Evolutionary conservation across 2,329 filamentous ascomycete genomes (phyloP).

Genomic region (Alternaria triticimaculans): DNA sequence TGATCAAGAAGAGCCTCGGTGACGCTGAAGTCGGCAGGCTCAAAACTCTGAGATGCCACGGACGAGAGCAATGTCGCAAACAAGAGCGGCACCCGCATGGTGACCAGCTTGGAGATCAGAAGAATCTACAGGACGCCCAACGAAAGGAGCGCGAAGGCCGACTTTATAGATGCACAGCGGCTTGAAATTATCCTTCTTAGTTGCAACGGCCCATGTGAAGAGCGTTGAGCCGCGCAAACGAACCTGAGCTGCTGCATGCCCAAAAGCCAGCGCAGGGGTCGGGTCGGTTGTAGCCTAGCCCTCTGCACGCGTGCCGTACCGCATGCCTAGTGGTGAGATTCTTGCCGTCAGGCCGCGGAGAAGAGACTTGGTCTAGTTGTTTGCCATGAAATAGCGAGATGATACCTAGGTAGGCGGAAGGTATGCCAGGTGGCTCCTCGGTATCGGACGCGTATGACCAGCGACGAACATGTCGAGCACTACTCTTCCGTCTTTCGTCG

Average conservation of each 20-base stretch:
- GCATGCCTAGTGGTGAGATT: no score
- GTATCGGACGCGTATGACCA: no score
- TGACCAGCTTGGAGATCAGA: not conserved
- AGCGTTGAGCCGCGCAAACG: not conserved
- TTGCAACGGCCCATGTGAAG: not conserved
- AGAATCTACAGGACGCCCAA: no score
- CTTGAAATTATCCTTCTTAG: not conserved
- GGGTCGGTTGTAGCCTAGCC: no score
- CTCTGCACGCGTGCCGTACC: no score
- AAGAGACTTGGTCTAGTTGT: no score
- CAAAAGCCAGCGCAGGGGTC: not conserved
- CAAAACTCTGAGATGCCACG: not conserved
- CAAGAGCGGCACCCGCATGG: not conserved
- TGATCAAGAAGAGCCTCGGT: constrained; percentile 19
- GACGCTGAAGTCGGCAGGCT: constrained; percentile 16
- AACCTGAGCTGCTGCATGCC: not conserved
- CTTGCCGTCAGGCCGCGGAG: no score
- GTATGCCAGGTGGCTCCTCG: not conserved
- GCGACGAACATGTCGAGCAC: no score
- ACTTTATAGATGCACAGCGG: not conserved
- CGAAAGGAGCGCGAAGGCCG: not conserved
- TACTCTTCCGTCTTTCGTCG: not conserved
- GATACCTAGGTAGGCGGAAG: not conserved
- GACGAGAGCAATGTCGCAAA: not conserved
- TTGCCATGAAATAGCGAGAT: no score